These are phyloP conservation scores for Kalaharituber pfeilii DNA, from an alignment of 2,329 filamentous ascomycete species.

Conservation along the genomic window DNA sequence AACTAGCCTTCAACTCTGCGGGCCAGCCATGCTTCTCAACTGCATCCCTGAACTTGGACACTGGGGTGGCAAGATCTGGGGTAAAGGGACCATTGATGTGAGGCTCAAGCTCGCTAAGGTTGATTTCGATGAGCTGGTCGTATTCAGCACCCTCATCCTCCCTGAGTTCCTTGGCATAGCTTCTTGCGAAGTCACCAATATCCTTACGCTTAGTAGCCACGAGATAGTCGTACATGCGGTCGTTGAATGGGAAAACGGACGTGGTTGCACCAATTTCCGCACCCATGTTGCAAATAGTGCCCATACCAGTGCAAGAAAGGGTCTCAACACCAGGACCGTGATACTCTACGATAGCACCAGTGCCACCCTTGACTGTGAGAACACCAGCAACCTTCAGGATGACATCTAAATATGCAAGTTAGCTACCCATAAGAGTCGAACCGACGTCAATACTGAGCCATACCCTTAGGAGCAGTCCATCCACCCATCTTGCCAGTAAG, in stretches of 20 bases:
- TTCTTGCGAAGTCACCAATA: slow-evolving; percentile 77
- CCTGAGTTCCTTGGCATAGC: slow-evolving; percentile 68
- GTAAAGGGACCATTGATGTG: slow-evolving; percentile 99
- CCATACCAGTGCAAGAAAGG: slow-evolving; percentile 73
- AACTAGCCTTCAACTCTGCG: slow-evolving; percentile 83
- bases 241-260: slow-evolving; percentile 74
- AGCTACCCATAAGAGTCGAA: slow-evolving; percentile 7
- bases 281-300: slow-evolving; percentile 57
- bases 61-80: slow-evolving; percentile 89
- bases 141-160: slow-evolving; percentile 86
- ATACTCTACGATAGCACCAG: slow-evolving; percentile 76
- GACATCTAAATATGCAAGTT: slow-evolving; percentile 43
- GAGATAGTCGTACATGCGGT: slow-evolving; percentile 94
- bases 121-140: slow-evolving; percentile 90
- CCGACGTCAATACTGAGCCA: slow-evolving; percentile 24
- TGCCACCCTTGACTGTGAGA: slow-evolving; percentile 93
- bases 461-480: slow-evolving; percentile 87
- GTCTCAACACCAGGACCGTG: slow-evolving; percentile 54
- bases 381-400: slow-evolving; percentile 96
- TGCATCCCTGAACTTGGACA: slow-evolving; percentile 91
- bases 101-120: slow-evolving; percentile 85
- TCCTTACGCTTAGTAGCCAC: slow-evolving; percentile 72
- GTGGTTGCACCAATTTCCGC: slow-evolving; percentile 38
- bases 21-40: slow-evolving; percentile 94
- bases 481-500: slow-evolving; percentile 76